Evolutionary conservation across 805 yeast genomes (phyloP).

Genomic region (Zygoascus flipseniorum): DNA sequence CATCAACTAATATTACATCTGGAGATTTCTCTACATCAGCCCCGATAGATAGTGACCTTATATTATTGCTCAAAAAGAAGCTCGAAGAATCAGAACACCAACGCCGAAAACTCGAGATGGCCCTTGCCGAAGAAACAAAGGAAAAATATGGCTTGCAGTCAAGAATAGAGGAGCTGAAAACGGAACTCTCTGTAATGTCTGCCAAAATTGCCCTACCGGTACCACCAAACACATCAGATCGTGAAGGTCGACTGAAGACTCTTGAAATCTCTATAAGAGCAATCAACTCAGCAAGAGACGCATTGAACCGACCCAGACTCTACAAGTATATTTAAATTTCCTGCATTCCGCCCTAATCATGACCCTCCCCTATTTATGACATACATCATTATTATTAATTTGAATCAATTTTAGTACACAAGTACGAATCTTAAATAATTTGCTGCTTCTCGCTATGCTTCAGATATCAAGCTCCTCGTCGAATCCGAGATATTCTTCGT

Average conservation of each 20-base stretch:
- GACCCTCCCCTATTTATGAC: background rate
- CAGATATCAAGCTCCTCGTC: background rate
- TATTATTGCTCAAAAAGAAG: background rate
- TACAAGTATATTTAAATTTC: conserved; percentile 9
- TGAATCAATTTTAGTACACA: too few relatives aligned
- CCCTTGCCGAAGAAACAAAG: background rate
- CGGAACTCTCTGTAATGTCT: too few relatives aligned
- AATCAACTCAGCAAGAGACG: conserved; percentile 16
- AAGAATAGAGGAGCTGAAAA: background rate
- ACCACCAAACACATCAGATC: background rate
- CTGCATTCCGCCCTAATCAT: background rate
- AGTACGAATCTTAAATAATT: background rate
- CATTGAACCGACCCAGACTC: conserved; percentile 13
- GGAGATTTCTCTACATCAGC: background rate
- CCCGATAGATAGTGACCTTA: background rate
- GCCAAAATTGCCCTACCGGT: background rate
- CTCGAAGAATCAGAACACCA: conserved; percentile 1
- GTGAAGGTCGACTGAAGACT: conserved; percentile 10
- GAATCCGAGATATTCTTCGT: background rate
- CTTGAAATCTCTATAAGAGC: conserved; percentile 17
- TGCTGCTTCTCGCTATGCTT: background rate
- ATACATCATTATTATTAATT: background rate
- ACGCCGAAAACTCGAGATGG: background rate
- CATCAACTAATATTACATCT: background rate
- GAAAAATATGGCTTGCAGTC: background rate